Conservation (phyloP, 805 yeast genomes). For the Debaryomyces maramus region DNA sequence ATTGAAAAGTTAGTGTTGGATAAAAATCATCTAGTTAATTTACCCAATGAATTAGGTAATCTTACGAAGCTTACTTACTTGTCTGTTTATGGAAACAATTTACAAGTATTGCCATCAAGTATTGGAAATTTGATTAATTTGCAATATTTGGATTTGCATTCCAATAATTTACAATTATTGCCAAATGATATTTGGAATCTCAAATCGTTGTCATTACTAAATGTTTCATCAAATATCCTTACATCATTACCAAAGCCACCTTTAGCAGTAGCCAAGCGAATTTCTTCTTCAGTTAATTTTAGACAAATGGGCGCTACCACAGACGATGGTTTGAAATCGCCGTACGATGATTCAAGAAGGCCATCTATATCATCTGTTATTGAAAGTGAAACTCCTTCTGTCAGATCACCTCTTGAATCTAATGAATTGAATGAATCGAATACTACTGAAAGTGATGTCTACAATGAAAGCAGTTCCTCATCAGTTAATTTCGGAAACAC, state of each 20-base stretch:
- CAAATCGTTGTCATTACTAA: slow-evolving; percentile 54
- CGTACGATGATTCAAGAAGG: slow-evolving; percentile 9
- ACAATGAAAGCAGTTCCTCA: slow-evolving; percentile 7
- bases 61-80: slow-evolving; percentile 62
- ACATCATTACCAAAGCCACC: slow-evolving; percentile 59
- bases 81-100: slow-evolving; percentile 71
- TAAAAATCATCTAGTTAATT: slow-evolving; percentile 73
- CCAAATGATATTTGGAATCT: slow-evolving; percentile 70
- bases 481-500: slow-evolving; percentile 5
- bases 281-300: slow-evolving; percentile 31
- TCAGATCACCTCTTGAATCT: neutral
- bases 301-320: slow-evolving; percentile 5
- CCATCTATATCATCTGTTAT: slow-evolving; percentile 4
- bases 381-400: neutral
- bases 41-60: slow-evolving; percentile 68
- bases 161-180: slow-evolving; percentile 72
- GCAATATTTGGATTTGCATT: slow-evolving; percentile 73
- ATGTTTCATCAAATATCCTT: slow-evolving; percentile 72
- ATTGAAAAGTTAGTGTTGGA: slow-evolving; percentile 75
- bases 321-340: neutral
- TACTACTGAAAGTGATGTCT: slow-evolving; percentile 5
- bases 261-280: slow-evolving; percentile 28
- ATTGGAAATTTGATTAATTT: slow-evolving; percentile 61
- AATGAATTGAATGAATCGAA: neutral
- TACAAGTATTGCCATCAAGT: slow-evolving; percentile 66